Evolutionary conservation across 169 alveolate species (phyloP), one percentile per base, ranked within the genome.

Genomic region (Eimeria tenella): DNA sequence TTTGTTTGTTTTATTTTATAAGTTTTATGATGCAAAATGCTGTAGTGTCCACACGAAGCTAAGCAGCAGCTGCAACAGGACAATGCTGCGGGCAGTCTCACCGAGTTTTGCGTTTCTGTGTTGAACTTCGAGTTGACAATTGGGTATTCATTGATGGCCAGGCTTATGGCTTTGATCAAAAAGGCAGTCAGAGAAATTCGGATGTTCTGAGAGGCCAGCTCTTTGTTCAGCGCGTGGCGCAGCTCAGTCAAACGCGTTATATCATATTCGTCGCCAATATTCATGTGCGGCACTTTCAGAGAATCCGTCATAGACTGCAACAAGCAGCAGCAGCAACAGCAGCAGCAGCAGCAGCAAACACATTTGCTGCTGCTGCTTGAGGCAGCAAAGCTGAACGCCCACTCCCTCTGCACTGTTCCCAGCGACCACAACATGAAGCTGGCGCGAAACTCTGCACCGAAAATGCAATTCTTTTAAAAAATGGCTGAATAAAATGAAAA

Each of bases 101-200:
- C 94, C 68, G 94, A 89, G 88, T 74, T 81, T 0, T 62, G 77
- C 8, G 88, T 60, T 19, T 60, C 77, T 19, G 96, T 74, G 74
- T 94, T 95, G 93, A 97, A 97, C 90, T 97, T 97, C 13, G 98
- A 96, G 96, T 98, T 98, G 84, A 98, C 83, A 17, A 97, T 96
- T 15, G 99, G 99, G 82, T 86, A 96, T 17, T 98, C 98, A 23
- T 70, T 71, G 74, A 98, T 93, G 3, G 99, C 97, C 23, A 97
- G 95, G 8, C 99, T 98, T 87, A 98, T 93, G 5, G 98, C 98
- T 96, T 98, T 98, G 49, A 98, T 95, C 60, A 98, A 68, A 94
- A 98, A 96, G 19, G 99, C 98, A 77, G 99, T 97, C 84, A 97
- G 95, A n/a, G 99, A 98, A 23, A 97, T 86, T 19, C 65, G 96